Conservation (phyloP, 2,329 filamentous ascomycete genomes). For the Aspergillus aculeatinus region DNA sequence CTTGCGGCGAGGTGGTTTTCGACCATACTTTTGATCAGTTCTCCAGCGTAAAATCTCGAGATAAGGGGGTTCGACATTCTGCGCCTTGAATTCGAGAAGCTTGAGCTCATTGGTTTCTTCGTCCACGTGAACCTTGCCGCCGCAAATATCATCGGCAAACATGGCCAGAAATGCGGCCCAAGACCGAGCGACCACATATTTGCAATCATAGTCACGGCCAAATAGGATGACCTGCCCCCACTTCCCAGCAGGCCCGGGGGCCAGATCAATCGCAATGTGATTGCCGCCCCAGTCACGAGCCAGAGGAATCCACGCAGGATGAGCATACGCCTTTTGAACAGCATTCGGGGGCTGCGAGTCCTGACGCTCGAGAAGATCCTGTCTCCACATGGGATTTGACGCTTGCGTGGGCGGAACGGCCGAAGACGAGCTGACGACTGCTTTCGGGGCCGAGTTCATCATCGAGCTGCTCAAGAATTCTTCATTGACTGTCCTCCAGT, state of each 20-base stretch:
- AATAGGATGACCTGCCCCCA: constrained; percentile 98
- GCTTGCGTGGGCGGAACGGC: constrained; percentile 55
- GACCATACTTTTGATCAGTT: constrained; percentile 89
- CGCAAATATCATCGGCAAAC: constrained; percentile 85
- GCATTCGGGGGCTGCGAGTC: constrained; percentile 83
- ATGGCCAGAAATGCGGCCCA: constrained; percentile 85
- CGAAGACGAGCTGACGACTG: constrained; percentile 64
- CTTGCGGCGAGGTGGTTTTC: constrained; percentile 53
- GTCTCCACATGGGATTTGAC: constrained; percentile 71
- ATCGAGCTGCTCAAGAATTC: constrained; percentile 69
- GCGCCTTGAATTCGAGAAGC: constrained; percentile 83
- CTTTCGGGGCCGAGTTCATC: constrained; percentile 62
- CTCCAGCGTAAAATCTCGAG: constrained; percentile 95
- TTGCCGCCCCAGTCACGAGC: constrained; percentile 98
- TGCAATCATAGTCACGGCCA: constrained; percentile 96
- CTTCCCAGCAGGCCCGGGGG: constrained; percentile 81
- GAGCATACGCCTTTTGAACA: constrained; percentile 89
- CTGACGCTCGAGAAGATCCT: constrained; percentile 79
- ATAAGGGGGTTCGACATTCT: constrained; percentile 87
- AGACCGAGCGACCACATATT: constrained; percentile 91
- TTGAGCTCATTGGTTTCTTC: constrained; percentile 91
- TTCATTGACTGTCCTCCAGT: constrained; percentile 91
- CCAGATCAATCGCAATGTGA: constrained; percentile 89
- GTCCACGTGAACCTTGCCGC: constrained; percentile 87
- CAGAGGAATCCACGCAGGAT: constrained; percentile 92